Base-by-base conservation (phyloP, 1,284 basidiomycete genomes). In the Peniophora sp. region DNA sequence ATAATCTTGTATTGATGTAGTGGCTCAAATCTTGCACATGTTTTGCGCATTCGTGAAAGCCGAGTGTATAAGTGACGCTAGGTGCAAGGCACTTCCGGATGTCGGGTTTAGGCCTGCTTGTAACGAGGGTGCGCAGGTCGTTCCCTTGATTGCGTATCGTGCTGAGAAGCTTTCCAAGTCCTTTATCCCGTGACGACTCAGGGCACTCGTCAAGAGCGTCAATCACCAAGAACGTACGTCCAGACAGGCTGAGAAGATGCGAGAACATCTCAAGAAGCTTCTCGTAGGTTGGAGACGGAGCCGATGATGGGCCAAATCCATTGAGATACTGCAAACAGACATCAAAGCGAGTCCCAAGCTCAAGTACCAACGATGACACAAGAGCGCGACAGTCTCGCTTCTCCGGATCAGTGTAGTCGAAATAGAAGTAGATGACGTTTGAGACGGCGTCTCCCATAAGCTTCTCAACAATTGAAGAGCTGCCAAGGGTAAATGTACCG, bases 181-280 rank as follows among this genome's bases (percentile, higher is more conserved):
- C 37, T 8, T 41, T 41, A 15, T 41, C 15, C n/a, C 37, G 15
- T 17, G 15, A 5, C 6, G 37, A 20, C 15, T 41, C 37, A 20
- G 43, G 43, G 23, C 43, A 45, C 20, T 45, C 43, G n/a, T 45
- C 43, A 10, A 45, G 43, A 9, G 43, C 43, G 23, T 45, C 43
- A 6, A 22, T 23, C 20, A 45, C 23, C 9, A 45, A 9, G 23
- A 45, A 45, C 10, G 23, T 9, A n/a, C 22, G 12, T 3, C 20
- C 17, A 15, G 20, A 24, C 43, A 24, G 12, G 8, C 20, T 6
- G 14, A 45, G 43, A 10, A 45, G 9, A 22, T 45, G 15, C 43
- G 15, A n/a, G n/a, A 45, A 24, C 15, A n/a, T 20, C 14, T n/a
- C 23, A 10, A 24, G 18, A 22, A 45, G 43, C 9, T 14, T 24